phyloP scores from a whole-genome alignment of 106 monocot genomes.

The Posidonia australis region DNA sequence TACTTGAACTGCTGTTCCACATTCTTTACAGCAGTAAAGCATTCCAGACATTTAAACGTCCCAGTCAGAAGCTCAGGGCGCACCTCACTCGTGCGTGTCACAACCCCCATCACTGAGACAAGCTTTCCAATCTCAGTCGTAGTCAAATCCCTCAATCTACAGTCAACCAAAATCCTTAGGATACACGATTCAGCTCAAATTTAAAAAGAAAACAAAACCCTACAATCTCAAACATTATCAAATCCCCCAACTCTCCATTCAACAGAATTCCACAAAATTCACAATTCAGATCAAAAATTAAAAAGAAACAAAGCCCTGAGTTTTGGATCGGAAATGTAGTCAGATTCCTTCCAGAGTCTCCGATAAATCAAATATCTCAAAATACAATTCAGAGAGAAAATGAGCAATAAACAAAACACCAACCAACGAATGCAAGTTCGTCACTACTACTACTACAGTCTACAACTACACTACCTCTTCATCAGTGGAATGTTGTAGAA shows the following conservation, averaged over 20 bases:
- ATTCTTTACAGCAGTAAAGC: slow-evolving; percentile 59
- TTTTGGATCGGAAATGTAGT: too few species aligned
- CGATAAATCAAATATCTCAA: not conserved
- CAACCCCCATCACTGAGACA: slow-evolving; percentile 94
- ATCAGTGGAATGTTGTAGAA: slow-evolving; percentile 91
- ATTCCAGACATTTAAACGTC: slow-evolving; percentile 87
- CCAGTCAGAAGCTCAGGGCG: slow-evolving; percentile 94
- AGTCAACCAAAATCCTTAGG: not conserved
- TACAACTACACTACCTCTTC: slow-evolving; percentile 64
- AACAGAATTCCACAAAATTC: too few species aligned
- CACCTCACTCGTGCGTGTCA: slow-evolving; percentile 94
- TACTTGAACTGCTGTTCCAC: slow-evolving; percentile 98
- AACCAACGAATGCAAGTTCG: not conserved
- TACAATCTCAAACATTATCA: slow-evolving; percentile 61
- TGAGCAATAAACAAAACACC: too few species aligned
- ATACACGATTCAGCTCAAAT: not conserved
- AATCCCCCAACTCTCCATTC: slow-evolving; percentile 67
- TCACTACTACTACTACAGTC: not conserved
- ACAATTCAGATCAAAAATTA: too few species aligned
- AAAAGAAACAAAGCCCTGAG: too few species aligned
- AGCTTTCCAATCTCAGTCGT: slow-evolving; percentile 90
- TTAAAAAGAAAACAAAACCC: too few species aligned
- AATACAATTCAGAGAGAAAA: not conserved
- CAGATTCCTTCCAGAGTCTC: too few species aligned
- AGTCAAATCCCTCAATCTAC: slow-evolving; percentile 78